Conservation (phyloP, 106 monocot genomes). For the Dioscorea alata region DNA sequence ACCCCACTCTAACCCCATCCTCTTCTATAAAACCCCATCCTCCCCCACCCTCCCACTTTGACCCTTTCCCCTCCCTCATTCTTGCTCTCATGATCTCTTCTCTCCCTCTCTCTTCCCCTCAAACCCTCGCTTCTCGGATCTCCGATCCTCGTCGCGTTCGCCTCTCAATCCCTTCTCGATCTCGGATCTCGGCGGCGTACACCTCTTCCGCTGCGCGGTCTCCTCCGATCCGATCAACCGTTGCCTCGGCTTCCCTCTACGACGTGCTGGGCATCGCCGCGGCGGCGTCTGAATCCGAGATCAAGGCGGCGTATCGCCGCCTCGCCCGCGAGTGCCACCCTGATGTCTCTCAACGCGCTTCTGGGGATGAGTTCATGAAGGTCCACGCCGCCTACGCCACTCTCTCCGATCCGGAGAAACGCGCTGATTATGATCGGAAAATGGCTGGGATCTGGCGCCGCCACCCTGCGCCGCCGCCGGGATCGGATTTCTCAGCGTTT, state of each 20-base stretch:
- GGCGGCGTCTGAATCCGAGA: constrained; percentile 29
- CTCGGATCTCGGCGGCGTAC: background rate
- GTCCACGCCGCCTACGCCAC: constrained; percentile 25
- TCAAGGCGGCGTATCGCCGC: constrained; percentile 50
- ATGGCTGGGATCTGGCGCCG: background rate
- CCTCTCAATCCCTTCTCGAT: background rate
- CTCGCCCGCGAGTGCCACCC: constrained; percentile 48
- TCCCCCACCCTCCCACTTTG: background rate
- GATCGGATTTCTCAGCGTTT: background rate
- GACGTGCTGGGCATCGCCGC: constrained; percentile 28
- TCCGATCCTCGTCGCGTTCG: background rate
- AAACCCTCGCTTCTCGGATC: background rate
- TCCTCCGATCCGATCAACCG: background rate
- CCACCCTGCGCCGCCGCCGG: background rate
- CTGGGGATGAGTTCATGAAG: constrained; percentile 22
- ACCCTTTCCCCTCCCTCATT: background rate
- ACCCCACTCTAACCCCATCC: background rate
- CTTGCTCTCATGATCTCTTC: background rate
- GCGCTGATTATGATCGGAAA: constrained; percentile 19
- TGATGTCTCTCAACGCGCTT: constrained; percentile 2
- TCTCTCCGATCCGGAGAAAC: constrained; percentile 23
- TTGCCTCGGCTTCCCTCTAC: constrained; percentile 10
- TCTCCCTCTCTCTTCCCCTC: background rate
- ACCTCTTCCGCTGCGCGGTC: background rate
- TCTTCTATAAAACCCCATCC: background rate